Conservation (phyloP, 352 stramenopile species). For the Pythium coloratum region DNA sequence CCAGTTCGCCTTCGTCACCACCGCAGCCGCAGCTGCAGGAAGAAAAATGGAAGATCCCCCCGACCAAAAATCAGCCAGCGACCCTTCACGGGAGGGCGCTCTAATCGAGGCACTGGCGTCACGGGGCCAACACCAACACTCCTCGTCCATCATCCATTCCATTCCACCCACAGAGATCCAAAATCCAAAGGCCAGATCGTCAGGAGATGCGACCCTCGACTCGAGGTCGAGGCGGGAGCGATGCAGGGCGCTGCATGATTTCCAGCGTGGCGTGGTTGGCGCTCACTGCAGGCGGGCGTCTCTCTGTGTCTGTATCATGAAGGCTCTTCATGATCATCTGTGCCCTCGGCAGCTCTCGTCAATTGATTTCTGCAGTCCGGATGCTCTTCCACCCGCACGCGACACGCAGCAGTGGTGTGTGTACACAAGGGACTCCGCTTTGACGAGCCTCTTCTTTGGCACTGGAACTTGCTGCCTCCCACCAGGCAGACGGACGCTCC, state of each 20-base stretch:
- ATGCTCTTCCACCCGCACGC: neutral
- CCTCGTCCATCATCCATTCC: neutral
- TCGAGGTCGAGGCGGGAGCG: too few species aligned
- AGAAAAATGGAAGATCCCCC: slow-evolving; percentile 30
- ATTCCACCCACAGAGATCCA: too few species aligned
- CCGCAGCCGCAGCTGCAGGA: slow-evolving; percentile 19
- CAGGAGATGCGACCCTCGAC: too few species aligned
- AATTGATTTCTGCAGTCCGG: neutral
- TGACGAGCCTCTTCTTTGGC: neutral
- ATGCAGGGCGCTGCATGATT: too few species aligned
- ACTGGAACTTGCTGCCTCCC: neutral
- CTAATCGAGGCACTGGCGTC: slow-evolving; percentile 19
- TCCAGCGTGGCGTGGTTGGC: too few species aligned
- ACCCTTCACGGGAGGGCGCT: slow-evolving; percentile 23
- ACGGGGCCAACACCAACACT: neutral
- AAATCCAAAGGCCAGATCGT: neutral
- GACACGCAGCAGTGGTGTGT: neutral
- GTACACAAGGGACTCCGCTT: neutral
- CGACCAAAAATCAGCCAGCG: slow-evolving; percentile 22
- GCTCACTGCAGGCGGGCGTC: too few species aligned
- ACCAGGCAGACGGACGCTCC: neutral
- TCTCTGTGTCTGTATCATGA: neutral
- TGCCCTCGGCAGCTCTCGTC: neutral
- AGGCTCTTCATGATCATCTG: too few species aligned
- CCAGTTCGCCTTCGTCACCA: slow-evolving; percentile 19